Evolutionary conservation across 441 rosid species (phyloP).

Genomic region (Populus tomentosa): DNA sequence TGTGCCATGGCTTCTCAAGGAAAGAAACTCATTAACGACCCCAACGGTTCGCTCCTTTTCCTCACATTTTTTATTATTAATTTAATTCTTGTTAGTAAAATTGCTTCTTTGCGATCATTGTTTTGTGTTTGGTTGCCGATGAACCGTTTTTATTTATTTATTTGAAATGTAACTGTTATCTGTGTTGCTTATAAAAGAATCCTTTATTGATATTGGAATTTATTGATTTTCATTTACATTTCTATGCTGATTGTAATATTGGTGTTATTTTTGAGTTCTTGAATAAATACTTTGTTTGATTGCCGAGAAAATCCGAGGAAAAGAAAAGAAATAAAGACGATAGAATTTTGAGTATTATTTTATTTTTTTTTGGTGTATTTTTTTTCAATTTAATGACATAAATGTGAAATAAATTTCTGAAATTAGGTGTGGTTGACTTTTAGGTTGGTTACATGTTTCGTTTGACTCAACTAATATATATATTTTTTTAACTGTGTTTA

Average conservation of each 20-base stretch:
- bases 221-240: neutral
- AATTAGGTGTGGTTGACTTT: neutral
- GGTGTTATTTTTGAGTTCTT: too few relatives aligned
- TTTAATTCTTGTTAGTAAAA: neutral
- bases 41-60: constrained; percentile 56
- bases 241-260: neutral
- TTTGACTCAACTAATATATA: neutral
- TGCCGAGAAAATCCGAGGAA: neutral
- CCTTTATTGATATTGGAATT: neutral
- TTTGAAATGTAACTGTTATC: neutral
- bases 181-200: neutral
- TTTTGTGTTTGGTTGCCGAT: neutral
- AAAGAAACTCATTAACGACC: constrained; percentile 90
- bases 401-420: neutral
- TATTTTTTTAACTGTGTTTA: neutral
- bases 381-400: neutral
- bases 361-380: neutral
- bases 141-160: neutral
- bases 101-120: neutral
- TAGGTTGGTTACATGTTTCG: neutral
- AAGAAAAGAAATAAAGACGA: neutral
- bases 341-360: neutral
- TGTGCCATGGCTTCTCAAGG: constrained; percentile 61
- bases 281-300: constrained; percentile 3
- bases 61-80: neutral